Percentiles rank a stretch among this genome's conserved stretches.
Conservation (phyloP, 2,329 filamentous ascomycete genomes). For the Falciphora oryzae region DNA sequence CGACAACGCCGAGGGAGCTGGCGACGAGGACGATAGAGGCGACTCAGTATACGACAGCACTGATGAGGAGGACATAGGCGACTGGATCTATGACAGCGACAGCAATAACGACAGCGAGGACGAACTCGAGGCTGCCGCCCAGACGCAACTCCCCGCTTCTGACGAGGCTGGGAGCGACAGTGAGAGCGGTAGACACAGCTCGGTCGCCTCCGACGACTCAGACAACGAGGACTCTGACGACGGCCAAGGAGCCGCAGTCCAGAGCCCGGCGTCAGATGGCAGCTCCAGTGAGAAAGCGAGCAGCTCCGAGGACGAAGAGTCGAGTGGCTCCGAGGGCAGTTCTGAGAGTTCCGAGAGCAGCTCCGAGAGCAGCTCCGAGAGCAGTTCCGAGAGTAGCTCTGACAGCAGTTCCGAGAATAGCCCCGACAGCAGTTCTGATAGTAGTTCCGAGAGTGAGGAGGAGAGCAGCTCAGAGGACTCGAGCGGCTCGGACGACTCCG, state of each 20-base stretch:
- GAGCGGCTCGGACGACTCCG: slow-evolving; percentile 16
- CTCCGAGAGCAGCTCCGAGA: slow-evolving; percentile 16
- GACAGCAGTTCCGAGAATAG: slow-evolving; percentile 16
- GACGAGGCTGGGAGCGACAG: slow-evolving; percentile 14
- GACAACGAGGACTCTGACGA: slow-evolving; percentile 10
- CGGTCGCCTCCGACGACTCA: slow-evolving; percentile 13
- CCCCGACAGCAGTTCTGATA: slow-evolving; percentile 10
- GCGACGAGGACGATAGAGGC: background rate
- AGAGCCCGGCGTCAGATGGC: background rate
- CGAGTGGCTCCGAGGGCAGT: slow-evolving; percentile 13
- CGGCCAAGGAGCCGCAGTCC: slow-evolving; percentile 5
- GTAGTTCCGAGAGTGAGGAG: slow-evolving; percentile 11
- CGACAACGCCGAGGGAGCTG: slow-evolving; percentile 10
- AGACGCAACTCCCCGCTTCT: background rate
- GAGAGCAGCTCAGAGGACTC: slow-evolving; percentile 15
- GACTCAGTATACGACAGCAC: slow-evolving; percentile 10
- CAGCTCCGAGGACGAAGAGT: slow-evolving; percentile 6
- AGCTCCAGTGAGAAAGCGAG: slow-evolving; percentile 14
- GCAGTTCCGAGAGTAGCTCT: slow-evolving; percentile 11
- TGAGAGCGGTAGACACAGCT: slow-evolving; percentile 13
- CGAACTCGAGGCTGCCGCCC: background rate
- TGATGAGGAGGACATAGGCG: no score
- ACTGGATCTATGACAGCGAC: slow-evolving; percentile 9
- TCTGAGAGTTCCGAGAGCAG: slow-evolving; percentile 14
- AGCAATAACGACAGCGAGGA: background rate